Conservation (phyloP, 441 rosid genomes). For the Gossypium gossypioides region DNA sequence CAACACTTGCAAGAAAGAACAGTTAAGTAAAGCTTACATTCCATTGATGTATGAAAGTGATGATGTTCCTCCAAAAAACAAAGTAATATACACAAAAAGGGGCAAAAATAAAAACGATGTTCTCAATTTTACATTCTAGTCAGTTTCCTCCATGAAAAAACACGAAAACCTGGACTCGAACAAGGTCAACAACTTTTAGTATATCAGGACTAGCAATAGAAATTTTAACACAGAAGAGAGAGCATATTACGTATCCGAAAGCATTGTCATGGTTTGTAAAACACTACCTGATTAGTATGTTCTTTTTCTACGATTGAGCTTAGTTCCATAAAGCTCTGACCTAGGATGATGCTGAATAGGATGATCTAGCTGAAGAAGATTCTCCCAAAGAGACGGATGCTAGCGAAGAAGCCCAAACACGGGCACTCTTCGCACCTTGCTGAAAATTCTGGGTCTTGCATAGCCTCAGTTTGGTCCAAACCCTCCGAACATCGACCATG, state of each 20-base stretch:
- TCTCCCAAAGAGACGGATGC: constrained; percentile 78
- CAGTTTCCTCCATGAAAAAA: neutral
- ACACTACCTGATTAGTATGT: constrained; percentile 12
- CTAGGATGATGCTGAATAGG: constrained; percentile 11
- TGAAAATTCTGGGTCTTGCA: constrained; percentile 65
- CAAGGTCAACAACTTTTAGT: constrained; percentile 25
- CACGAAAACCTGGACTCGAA: constrained; percentile 17
- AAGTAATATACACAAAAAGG: neutral
- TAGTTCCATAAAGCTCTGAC: neutral
- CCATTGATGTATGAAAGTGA: neutral
- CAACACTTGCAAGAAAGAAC: neutral
- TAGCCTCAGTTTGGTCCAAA: constrained; percentile 55
- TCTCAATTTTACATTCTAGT: neutral
- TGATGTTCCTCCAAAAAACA: neutral
- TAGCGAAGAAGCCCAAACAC: constrained; percentile 75
- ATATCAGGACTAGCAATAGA: constrained; percentile 20
- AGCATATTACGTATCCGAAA: constrained; percentile 12
- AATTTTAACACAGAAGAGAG: constrained; percentile 1
- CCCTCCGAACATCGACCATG: constrained; percentile 69
- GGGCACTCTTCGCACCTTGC: constrained; percentile 58
- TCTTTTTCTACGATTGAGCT: constrained; percentile 5
- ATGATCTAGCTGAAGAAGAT: constrained; percentile 49
- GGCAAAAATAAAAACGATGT: neutral
- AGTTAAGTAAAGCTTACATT: neutral
- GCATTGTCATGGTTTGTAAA: constrained; percentile 10